Percentiles rank a stretch among this genome's conserved stretches.
Evolutionary conservation across 129 eudicot genomes (phyloP).

Genomic region (Smallanthus sonchifolius): DNA sequence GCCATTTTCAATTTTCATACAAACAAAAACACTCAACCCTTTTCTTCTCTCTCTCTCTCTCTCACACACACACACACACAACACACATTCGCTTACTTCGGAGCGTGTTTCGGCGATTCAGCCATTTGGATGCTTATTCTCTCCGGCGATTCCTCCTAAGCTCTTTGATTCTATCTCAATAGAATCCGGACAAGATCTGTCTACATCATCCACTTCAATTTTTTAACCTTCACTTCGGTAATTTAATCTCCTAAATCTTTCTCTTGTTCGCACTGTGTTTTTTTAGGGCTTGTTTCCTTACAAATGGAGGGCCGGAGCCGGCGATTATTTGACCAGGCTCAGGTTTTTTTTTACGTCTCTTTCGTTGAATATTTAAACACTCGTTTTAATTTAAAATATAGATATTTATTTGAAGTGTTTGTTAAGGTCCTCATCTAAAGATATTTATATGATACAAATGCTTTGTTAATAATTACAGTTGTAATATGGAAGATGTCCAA

Average conservation of each 20-base stretch:
- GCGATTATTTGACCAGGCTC: constrained; percentile 20
- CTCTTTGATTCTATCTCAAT: constrained; percentile 15
- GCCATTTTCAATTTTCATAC: constrained; percentile 9
- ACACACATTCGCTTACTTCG: constrained; percentile 16
- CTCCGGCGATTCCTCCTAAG: constrained; percentile 26
- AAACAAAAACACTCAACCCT: background rate
- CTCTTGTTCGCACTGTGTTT: constrained; percentile 11
- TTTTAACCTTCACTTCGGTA: constrained; percentile 19
- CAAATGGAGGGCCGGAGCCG: constrained; percentile 35
- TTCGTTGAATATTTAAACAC: constrained; percentile 24
- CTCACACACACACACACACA: background rate
- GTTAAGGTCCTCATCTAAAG: constrained; percentile 3
- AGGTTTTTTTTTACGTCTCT: background rate
- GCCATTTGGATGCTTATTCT: background rate
- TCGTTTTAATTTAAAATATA: background rate
- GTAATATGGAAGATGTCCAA: constrained; percentile 29
- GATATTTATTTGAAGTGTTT: background rate
- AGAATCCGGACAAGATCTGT: constrained; percentile 24
- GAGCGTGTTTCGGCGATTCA: constrained; percentile 21
- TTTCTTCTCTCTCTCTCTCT: background rate
- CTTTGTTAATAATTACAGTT: constrained; percentile 29
- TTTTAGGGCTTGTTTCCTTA: constrained; percentile 21
- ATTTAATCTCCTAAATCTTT: background rate
- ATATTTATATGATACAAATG: background rate
- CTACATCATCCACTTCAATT: constrained; percentile 21